Evolutionary conservation across 805 yeast genomes (phyloP).

Genomic region (Saccharomycopsis capsularis): DNA sequence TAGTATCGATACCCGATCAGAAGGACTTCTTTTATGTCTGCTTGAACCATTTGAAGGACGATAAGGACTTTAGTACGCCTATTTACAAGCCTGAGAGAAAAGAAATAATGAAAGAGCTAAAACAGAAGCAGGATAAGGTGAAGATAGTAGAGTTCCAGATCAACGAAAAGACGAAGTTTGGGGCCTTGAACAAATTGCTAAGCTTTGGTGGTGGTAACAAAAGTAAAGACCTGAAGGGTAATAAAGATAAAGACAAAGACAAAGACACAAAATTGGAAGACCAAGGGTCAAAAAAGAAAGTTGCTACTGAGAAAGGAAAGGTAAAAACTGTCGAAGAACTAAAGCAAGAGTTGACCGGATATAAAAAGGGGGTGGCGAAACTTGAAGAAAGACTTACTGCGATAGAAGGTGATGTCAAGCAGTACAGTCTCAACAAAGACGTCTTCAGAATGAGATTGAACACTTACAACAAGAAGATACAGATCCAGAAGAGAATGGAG

Average conservation of each 20-base stretch:
- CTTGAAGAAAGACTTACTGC: neutral
- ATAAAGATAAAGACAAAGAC: neutral
- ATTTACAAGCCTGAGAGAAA: conserved; percentile 8
- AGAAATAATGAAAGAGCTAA: conserved; percentile 4
- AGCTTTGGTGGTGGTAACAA: neutral
- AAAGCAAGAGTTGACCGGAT: neutral
- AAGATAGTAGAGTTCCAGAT: conserved; percentile 11
- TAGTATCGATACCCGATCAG: conserved; percentile 30
- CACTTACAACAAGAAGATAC: conserved; percentile 10
- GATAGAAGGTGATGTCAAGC: conserved; percentile 8
- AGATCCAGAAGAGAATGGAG: conserved; percentile 10
- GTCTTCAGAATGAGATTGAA: conserved; percentile 16
- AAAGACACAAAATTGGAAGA: neutral
- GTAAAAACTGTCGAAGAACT: conserved; percentile 11
- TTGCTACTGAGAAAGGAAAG: neutral
- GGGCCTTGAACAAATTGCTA: conserved; percentile 14
- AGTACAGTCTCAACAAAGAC: conserved; percentile 13
- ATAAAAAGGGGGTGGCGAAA: neutral
- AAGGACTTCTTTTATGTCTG: conserved; percentile 49
- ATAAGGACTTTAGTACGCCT: conserved; percentile 23
- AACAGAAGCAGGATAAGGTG: conserved; percentile 6
- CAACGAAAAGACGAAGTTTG: conserved; percentile 11
- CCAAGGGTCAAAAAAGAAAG: neutral
- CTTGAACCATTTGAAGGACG: conserved; percentile 40
- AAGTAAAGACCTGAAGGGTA: neutral